phyloP scores from a whole-genome alignment of 2,329 filamentous ascomycete genomes.

The Colletotrichum trifolii region DNA sequence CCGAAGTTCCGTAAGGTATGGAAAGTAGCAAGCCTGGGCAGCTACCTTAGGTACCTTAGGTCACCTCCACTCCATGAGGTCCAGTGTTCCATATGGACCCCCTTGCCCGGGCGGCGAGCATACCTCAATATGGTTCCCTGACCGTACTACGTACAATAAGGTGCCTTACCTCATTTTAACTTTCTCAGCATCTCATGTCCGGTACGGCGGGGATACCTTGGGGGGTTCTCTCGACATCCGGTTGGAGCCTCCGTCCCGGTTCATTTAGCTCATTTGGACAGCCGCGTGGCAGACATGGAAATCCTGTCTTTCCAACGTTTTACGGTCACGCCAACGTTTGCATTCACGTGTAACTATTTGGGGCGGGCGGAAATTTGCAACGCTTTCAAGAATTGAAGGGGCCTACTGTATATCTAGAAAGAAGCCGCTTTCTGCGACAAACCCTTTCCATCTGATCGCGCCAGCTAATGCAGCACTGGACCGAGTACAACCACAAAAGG shows the following conservation, averaged over 20 bases:
- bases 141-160: conserved; percentile 1
- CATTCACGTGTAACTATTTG: too few species aligned
- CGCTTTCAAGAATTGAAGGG: conserved; percentile 28
- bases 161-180: neutral
- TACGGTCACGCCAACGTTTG: neutral
- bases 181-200: neutral
- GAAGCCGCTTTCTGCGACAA: conserved; percentile 26
- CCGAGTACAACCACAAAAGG: conserved; percentile 28
- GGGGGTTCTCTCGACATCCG: too few species aligned
- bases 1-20: conserved; percentile 24
- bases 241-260: conserved; percentile 3
- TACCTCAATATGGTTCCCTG: conserved; percentile 28
- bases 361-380: conserved; percentile 3
- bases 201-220: neutral
- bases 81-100: too few species aligned
- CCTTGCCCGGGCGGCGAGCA: conserved; percentile 21
- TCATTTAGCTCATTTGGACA: conserved; percentile 9
- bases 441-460: conserved; percentile 19
- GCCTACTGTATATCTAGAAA: conserved; percentile 34
- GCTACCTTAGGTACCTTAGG: too few species aligned
- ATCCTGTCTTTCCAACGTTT: conserved; percentile 13
- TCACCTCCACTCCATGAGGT: too few species aligned
- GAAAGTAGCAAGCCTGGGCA: too few species aligned
- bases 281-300: conserved; percentile 31
- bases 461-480: conserved; percentile 31